phyloP scores from a whole-genome alignment of 2,329 filamentous ascomycete species.

The Thielaviopsis musarum region DNA sequence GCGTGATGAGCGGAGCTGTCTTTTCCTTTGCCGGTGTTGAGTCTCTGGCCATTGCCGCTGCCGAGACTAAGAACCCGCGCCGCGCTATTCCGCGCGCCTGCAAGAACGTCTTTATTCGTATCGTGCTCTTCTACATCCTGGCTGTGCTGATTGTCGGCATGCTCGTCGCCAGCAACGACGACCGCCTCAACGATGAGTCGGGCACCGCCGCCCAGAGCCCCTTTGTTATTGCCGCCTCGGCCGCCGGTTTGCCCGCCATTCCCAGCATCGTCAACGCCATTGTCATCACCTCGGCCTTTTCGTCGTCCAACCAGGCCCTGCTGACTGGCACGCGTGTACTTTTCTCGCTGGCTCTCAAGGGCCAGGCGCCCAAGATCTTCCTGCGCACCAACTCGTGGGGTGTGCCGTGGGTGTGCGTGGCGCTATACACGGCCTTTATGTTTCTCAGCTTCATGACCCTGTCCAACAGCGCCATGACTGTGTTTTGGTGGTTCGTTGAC shows the following conservation, averaged over 20 bases:
- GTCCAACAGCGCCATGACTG: constrained; percentile 31
- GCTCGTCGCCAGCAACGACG: constrained; percentile 41
- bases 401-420: constrained; percentile 24
- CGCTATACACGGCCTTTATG: constrained; percentile 37
- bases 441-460: constrained; percentile 38
- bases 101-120: constrained; percentile 39
- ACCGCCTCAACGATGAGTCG: constrained; percentile 18
- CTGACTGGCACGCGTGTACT: constrained; percentile 37
- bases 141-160: constrained; percentile 54
- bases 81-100: constrained; percentile 37
- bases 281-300: constrained; percentile 43
- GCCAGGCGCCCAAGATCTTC: constrained; percentile 25
- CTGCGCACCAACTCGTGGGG: constrained; percentile 19
- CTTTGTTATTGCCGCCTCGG: constrained; percentile 55
- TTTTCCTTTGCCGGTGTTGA: constrained; percentile 53
- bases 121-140: constrained; percentile 45
- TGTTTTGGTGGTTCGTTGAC: constrained; percentile 45
- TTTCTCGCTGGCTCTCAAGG: constrained; percentile 24
- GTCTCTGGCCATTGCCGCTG: constrained; percentile 43
- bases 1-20: constrained; percentile 45
- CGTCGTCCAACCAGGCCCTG: constrained; percentile 47
- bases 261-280: constrained; percentile 62
- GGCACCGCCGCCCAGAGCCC: constrained; percentile 36
- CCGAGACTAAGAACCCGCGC: constrained; percentile 38
- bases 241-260: constrained; percentile 49